Evolutionary conservation across 2,329 filamentous ascomycete genomes (phyloP), one percentile per base, ranked within the genome.

Genomic region (Fusarium pseudocircinatum): DNA sequence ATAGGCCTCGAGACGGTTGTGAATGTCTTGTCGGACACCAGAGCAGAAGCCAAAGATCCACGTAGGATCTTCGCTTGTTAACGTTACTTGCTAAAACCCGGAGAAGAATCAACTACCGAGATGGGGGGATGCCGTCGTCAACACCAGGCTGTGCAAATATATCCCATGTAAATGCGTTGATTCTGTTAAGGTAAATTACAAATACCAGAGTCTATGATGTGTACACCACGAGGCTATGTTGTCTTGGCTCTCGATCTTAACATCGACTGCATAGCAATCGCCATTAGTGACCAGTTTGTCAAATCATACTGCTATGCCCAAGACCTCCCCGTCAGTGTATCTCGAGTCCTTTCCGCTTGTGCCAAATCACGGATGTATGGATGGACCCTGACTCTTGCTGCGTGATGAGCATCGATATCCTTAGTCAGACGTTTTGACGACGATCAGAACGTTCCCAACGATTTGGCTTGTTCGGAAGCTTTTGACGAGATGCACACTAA

Each of bases 321-420:
- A 46, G 14, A 15, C 24, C 18, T 28, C 36, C 37, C 26, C 7
- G 28, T 39, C 26, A 58, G 58, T 37, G 22, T 49, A n/a, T 69
- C 39, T 69, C 59, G 26, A 47, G 26, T 44, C 37, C 30, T 69
- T 24, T 44, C 43, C 11, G 58, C n/a, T 69, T 49, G 24, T 59
- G 50, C 16, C 18, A 32, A 20, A 61, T 18, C n/a, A 32, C 26
- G 46, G 37, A 63, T 40, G 42, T 59, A 56, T 54, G 60, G 60
- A 56, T 60, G 60, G 67, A 66, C 67, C 66, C 67, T 60, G 47
- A 70, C 60, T 70, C 66, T 65, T 63, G 47, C 30, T 67, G 62
- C 64, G 68, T 67, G 46, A 40, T 67, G 46, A 40, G 56, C 44
- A 43, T 43, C 42, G 14, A 69, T n/a, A 28, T 32, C n/a, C 52